Evolutionary conservation across 495 filamentous ascomycete genomes (phyloP).

Genomic region (Oleoguttula mirabilis): DNA sequence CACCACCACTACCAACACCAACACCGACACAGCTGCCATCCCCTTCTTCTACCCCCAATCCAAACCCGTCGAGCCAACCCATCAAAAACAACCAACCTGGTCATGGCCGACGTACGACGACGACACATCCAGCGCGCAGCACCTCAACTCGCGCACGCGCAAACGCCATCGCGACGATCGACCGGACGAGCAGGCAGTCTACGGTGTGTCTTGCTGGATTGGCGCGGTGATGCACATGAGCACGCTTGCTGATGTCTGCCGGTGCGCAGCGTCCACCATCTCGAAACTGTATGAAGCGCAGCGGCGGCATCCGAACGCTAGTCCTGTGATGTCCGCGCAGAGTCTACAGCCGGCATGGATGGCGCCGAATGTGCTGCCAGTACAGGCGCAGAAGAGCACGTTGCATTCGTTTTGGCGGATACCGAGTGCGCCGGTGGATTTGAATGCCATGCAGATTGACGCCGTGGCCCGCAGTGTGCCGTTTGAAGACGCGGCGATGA

Average conservation of each 20-base stretch:
- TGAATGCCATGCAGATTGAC: slow-evolving; percentile 1
- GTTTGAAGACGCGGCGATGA: background rate
- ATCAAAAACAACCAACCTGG: slow-evolving; percentile 13
- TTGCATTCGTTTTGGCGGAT: slow-evolving; percentile 32
- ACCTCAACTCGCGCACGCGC: slow-evolving; percentile 23
- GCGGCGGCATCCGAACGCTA: slow-evolving; percentile 18
- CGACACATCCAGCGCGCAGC: background rate
- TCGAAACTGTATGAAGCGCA: slow-evolving; percentile 28
- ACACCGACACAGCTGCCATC: slow-evolving; percentile 3
- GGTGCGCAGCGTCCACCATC: slow-evolving; percentile 26
- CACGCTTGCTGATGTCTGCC: background rate
- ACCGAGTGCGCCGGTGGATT: slow-evolving; percentile 8
- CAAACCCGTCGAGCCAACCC: slow-evolving; percentile 10
- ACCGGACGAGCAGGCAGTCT: slow-evolving; percentile 26
- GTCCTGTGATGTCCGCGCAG: slow-evolving; percentile 15
- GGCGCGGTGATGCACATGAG: slow-evolving; percentile 1
- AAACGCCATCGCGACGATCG: slow-evolving; percentile 30
- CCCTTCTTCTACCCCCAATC: slow-evolving; percentile 12
- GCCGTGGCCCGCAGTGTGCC: background rate
- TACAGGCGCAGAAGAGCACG: slow-evolving; percentile 22
- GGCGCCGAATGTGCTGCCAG: slow-evolving; percentile 1
- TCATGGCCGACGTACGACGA: slow-evolving; percentile 8
- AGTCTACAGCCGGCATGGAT: background rate
- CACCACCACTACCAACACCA: slow-evolving; percentile 18
- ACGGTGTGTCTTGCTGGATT: slow-evolving; percentile 21